Base-by-base conservation (phyloP, 768 basidiomycete species). In the Boletus vinaceobasis region DNA sequence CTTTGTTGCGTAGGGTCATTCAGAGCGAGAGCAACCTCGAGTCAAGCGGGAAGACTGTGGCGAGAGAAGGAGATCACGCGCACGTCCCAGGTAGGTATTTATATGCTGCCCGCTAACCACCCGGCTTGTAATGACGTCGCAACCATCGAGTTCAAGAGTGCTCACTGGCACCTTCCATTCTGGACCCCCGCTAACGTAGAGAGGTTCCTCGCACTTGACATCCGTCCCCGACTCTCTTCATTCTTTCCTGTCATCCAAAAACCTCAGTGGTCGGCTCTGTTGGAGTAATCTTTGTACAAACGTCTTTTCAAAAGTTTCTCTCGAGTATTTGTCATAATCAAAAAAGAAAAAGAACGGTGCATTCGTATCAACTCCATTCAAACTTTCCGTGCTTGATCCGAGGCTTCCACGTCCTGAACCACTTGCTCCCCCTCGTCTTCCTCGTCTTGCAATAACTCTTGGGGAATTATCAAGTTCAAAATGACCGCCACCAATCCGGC, bases 401-500 rank as follows among this genome's bases (percentile, higher is more conserved):
- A 43, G 13, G 42, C 56, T 9, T 72, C 74, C 21, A 64, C 55
- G 50, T 72, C 74, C 21, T 65, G 63, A 0, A 15, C 40, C 36
- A 46, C 56, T 15, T 67, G 59, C 2, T 54, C 55, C 10, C n/a
- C 52, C 0, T 50, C 56, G 14, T 56, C 73, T 21, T 60, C 68
- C 5, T 57, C 64, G 13, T 70, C 65, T 33, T 57, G 56, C 14
- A 31, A 4, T 4, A 7, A 14, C 35, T 74, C 73, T 10, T 62
- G 64, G 0, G 86, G 84, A 19, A 89, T 62, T 5, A 88, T 71
- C 33, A 79, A 59, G 58, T 87, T 87, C 37, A 88, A 74, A 9
- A 83, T 36, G 11, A 79, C 77, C 7, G 83, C 85, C 6, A 84
- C 77, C 53, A 87, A 65, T 9, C 84, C 86, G 0, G 84, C 69